Conservation (phyloP, 208 protist genomes). For the Crithidia acanthocephali region DNA sequence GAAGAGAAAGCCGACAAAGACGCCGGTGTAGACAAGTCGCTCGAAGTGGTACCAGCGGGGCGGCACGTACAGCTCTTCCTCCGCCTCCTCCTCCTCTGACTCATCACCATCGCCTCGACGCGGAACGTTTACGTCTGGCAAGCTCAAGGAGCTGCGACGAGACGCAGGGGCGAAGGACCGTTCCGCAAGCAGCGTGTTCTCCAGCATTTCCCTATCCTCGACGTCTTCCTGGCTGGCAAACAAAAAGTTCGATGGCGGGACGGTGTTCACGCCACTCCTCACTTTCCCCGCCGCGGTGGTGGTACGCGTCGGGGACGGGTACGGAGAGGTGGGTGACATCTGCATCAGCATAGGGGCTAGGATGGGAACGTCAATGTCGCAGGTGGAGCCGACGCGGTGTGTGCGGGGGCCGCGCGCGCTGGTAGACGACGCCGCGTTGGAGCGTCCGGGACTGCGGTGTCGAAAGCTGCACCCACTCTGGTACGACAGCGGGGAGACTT, state of each 20-base stretch:
- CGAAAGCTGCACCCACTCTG: background rate
- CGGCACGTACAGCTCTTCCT: slow-evolving; percentile 7
- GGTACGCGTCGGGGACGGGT: background rate
- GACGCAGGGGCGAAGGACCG: background rate
- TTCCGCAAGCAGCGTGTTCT: background rate
- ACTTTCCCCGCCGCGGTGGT: background rate
- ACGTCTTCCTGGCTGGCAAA: background rate
- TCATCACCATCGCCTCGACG: no score
- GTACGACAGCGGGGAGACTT: background rate
- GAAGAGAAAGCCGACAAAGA: slow-evolving; percentile 17
- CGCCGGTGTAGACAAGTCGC: slow-evolving; percentile 7
- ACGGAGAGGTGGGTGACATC: background rate
- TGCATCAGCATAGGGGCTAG: background rate
- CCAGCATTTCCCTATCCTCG: background rate
- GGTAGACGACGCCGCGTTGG: background rate
- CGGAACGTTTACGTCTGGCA: no score
- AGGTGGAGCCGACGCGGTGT: background rate
- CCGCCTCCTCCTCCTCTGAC: background rate
- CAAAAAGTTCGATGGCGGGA: background rate
- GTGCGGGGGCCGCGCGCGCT: background rate
- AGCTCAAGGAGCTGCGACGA: background rate
- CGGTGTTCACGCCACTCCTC: background rate
- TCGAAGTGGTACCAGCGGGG: slow-evolving; percentile 10
- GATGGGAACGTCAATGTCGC: background rate
- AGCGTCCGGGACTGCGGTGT: background rate